These are phyloP conservation scores for Penicillium vulpinum DNA, from an alignment of 2,329 filamentous ascomycete species.

Conservation along the genomic window DNA sequence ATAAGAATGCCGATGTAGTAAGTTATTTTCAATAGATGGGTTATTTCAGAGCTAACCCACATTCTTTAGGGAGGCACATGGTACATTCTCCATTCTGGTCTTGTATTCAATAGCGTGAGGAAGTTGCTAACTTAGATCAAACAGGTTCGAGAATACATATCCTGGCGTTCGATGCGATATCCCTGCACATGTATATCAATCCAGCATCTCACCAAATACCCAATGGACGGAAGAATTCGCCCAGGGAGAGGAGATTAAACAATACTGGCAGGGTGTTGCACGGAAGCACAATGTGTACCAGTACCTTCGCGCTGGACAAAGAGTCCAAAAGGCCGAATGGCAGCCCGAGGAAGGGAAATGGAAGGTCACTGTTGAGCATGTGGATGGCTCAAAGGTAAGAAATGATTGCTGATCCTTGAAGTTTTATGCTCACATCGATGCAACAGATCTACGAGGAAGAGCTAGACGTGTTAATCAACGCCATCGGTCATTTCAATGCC, in stretches of 20 bases:
- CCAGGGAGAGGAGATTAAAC: constrained; percentile 64
- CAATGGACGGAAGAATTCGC: constrained; percentile 70
- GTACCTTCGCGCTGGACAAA: constrained; percentile 56
- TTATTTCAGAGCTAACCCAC: neutral
- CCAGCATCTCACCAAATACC: constrained; percentile 65
- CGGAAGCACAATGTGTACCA: constrained; percentile 65
- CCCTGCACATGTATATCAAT: constrained; percentile 69
- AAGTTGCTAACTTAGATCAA: constrained; percentile 14
- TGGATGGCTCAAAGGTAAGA: constrained; percentile 30
- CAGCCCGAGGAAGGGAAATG: constrained; percentile 55
- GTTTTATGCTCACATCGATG: constrained; percentile 31
- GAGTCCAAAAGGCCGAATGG: constrained; percentile 61
- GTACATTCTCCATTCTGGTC: constrained; percentile 20
- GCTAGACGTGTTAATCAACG: constrained; percentile 63
- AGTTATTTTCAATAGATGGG: constrained; percentile 27
- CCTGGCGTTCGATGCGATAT: constrained; percentile 69
- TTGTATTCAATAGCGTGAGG: neutral
- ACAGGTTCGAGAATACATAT: constrained; percentile 52
- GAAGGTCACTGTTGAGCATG: constrained; percentile 50
- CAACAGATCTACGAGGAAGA: constrained; percentile 47
- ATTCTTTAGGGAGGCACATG: constrained; percentile 47
- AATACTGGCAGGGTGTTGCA: constrained; percentile 66
- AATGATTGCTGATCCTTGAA: neutral
- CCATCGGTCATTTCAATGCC: constrained; percentile 65
- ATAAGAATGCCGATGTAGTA: constrained; percentile 69